Evolutionary conservation across 345 rosid genomes (phyloP).

Genomic region (Salix viminalis): DNA sequence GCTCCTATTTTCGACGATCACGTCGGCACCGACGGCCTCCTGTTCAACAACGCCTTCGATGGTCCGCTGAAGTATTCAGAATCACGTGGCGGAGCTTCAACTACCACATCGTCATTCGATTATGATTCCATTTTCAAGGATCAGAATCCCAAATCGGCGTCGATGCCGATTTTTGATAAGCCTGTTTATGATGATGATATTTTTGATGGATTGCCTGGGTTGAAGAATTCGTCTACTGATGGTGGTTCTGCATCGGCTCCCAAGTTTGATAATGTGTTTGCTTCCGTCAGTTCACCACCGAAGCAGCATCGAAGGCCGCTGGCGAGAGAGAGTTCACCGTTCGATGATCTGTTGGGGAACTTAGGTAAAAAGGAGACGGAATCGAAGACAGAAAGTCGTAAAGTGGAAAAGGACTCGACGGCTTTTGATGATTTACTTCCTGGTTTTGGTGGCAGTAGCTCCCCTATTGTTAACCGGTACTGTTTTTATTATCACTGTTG

Average conservation of each 20-base stretch:
- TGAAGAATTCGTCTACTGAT: slow-evolving; percentile 24
- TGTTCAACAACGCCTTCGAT: slow-evolving; percentile 50
- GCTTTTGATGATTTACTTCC: slow-evolving; percentile 69
- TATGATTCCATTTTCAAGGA: slow-evolving; percentile 48
- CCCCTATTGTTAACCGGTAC: slow-evolving; percentile 36
- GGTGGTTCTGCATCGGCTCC: slow-evolving; percentile 20
- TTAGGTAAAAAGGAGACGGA: slow-evolving; percentile 38
- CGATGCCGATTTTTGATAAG: slow-evolving; percentile 57
- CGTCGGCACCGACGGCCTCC: slow-evolving; percentile 29
- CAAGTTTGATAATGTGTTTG: slow-evolving; percentile 41
- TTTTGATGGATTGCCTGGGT: slow-evolving; percentile 61
- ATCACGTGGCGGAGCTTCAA: slow-evolving; percentile 30
- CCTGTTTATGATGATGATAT: slow-evolving; percentile 74
- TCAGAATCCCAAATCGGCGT: slow-evolving; percentile 22
- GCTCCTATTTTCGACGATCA: slow-evolving; percentile 43
- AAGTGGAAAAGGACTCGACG: slow-evolving; percentile 29
- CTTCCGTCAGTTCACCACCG: slow-evolving; percentile 22
- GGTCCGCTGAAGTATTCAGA: slow-evolving; percentile 50
- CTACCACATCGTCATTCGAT: slow-evolving; percentile 31
- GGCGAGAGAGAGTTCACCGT: slow-evolving; percentile 18
- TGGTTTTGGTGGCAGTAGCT: slow-evolving; percentile 61
- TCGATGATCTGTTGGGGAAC: slow-evolving; percentile 59
- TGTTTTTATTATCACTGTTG: not conserved
- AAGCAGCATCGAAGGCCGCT: slow-evolving; percentile 12
- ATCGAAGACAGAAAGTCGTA: slow-evolving; percentile 29